A percentile compares a stretch with the other conserved stretches of the same genome.
Evolutionary conservation across 2,329 filamentous ascomycete species (phyloP).

Genomic region (Nemania sp.): DNA sequence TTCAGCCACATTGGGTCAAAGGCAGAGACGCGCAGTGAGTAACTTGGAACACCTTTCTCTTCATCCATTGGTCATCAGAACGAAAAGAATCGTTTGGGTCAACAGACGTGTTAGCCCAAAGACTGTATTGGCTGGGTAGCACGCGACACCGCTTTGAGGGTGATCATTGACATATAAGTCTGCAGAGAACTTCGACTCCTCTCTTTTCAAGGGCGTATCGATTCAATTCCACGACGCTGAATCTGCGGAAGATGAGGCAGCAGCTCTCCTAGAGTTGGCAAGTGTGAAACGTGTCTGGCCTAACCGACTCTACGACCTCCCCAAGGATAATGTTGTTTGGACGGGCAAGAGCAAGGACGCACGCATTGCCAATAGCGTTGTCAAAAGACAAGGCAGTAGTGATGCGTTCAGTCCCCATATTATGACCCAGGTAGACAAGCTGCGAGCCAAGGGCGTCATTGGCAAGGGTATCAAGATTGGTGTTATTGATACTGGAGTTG

Average conservation of each 20-base stretch:
- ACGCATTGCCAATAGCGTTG: constrained; percentile 30
- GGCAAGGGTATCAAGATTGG: constrained; percentile 58
- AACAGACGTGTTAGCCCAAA: neutral
- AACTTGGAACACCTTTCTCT: neutral
- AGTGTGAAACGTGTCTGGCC: constrained; percentile 55
- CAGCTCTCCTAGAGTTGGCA: constrained; percentile 46
- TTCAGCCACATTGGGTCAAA: constrained; percentile 44
- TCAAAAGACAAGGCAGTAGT: constrained; percentile 39
- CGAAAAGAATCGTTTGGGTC: neutral
- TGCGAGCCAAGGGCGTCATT: constrained; percentile 51
- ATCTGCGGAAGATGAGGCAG: constrained; percentile 48
- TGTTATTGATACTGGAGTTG: constrained; percentile 60
- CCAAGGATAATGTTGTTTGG: constrained; percentile 47
- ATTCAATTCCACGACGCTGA: constrained; percentile 54
- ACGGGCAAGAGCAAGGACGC: constrained; percentile 45
- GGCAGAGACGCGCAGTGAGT: constrained; percentile 46
- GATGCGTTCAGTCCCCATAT: constrained; percentile 55
- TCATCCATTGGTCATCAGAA: no score
- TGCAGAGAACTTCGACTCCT: constrained; percentile 50
- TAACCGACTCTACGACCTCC: constrained; percentile 49
- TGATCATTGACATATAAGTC: constrained; percentile 1
- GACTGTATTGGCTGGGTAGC: neutral
- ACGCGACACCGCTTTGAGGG: neutral
- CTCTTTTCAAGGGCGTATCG: constrained; percentile 58
- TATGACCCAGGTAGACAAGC: constrained; percentile 60